A percentile compares a stretch with the other conserved stretches of the same genome.
Evolutionary conservation across 139 green algal genomes (phyloP).

Genomic region (Nannochloris sp.): DNA sequence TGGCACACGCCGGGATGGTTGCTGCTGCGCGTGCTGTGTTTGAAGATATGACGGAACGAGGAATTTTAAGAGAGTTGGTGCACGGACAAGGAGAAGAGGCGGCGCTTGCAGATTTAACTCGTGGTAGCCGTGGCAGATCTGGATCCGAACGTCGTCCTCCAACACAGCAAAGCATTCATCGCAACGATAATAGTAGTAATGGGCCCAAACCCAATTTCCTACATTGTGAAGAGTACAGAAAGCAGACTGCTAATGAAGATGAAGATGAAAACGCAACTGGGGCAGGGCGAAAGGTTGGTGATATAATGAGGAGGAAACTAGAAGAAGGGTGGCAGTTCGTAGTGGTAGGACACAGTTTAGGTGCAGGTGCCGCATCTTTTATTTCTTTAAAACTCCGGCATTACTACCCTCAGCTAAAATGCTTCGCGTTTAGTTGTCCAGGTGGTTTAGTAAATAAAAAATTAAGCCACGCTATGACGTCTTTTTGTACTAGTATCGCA

Average conservation of each 20-base stretch:
- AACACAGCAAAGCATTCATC: too few species aligned
- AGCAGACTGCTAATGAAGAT: neutral
- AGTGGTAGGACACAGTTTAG: slow-evolving; percentile 38
- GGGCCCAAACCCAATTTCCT: too few species aligned
- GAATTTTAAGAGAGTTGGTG: too few species aligned
- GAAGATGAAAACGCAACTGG: neutral
- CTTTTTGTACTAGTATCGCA: slow-evolving; percentile 31
- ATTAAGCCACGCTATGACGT: slow-evolving; percentile 21
- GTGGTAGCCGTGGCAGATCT: too few species aligned
- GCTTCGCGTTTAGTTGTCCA: slow-evolving; percentile 33
- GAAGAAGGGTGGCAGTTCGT: slow-evolving; percentile 31
- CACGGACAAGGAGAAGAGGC: too few species aligned
- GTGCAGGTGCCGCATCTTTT: slow-evolving; percentile 32
- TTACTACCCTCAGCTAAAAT: slow-evolving; percentile 28
- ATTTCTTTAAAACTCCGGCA: slow-evolving; percentile 34
- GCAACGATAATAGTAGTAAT: too few species aligned
- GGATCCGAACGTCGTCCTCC: too few species aligned
- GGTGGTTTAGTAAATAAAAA: slow-evolving; percentile 29
- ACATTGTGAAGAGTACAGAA: neutral
- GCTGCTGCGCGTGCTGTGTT: slow-evolving; percentile 29
- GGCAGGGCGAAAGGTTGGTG: neutral
- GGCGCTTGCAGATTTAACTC: too few species aligned
- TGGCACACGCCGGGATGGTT: slow-evolving; percentile 36
- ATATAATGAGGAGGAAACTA: slow-evolving; percentile 17
- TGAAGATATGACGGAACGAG: slow-evolving; percentile 29